Base-by-base conservation (phyloP, 2,329 filamentous ascomycete genomes). In the Bipolaris victoriae region DNA sequence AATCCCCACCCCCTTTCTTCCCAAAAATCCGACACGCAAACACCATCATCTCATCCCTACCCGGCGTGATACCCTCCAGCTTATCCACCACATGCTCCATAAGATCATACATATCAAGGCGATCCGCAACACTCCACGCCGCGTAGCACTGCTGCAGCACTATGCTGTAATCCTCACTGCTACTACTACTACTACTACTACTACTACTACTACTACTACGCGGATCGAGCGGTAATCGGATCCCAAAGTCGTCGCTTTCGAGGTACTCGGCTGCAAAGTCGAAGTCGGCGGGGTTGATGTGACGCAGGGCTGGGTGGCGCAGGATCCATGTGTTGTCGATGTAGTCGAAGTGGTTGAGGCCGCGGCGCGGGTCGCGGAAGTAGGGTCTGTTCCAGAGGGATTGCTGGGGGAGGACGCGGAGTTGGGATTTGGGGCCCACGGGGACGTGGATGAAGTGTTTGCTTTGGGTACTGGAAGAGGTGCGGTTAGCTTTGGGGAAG, bases 11-110 rank as follows among this genome's bases (percentile, higher is more conserved):
- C 2, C 26, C 2, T 7, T 1, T 10, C 9, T 29, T 29, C 26
- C 53, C 44, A 16, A 68, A 74, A 2, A 73, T 57, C 0, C 52
- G 46, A 7, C 47, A 51, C 0, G 65, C 64, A 24, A 74, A 62
- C 0, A 36, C 33, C 35, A 73, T 47, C 0, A 67, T 47, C 6
- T 65, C 61, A 4, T 29, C 52, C 10, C 61, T 35, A 2, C 57
- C 57, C 10, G 52, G 51, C 5, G 37, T 33, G 5, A 58, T 29
- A 3, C 7, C 18, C 3, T 58, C 37, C 3, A 75, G 31, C 36
- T 75, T 76, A 0, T 57, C 29, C 1, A 64, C 53, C 6, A 74
- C 63, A 18, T 65, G 61, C 0, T 72, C 66, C 2, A 73, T 53
- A 3, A 76, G 47, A 22, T 76, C 70, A 1, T 59, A 50, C 63